Conservation (phyloP, 2,329 filamentous ascomycete species). For the Aspergillus ochraceoroseus region DNA sequence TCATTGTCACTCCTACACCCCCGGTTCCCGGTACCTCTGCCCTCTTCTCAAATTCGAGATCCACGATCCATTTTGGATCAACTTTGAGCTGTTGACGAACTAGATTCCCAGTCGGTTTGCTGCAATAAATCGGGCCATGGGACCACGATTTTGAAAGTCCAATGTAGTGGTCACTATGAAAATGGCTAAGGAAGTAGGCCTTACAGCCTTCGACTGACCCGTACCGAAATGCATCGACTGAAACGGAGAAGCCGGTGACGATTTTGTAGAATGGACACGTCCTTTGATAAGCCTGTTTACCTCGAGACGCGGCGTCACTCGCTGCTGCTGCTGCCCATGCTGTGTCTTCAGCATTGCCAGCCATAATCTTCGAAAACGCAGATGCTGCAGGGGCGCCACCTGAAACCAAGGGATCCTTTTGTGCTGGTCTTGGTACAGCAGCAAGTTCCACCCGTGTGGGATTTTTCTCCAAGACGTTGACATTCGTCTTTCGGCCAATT, state of each 20-base stretch:
- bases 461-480: constrained; percentile 12
- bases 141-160: constrained; percentile 82
- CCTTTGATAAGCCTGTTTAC: constrained; percentile 78
- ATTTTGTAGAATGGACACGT: constrained; percentile 99
- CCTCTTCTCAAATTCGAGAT: constrained; percentile 76
- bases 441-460: constrained; percentile 62
- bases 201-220: constrained; percentile 87
- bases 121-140: constrained; percentile 95
- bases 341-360: constrained; percentile 78
- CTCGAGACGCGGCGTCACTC: constrained; percentile 68
- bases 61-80: constrained; percentile 76
- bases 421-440: constrained; percentile 68
- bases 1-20: constrained; percentile 86
- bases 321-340: constrained; percentile 87
- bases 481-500: constrained; percentile 37
- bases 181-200: constrained; percentile 95
- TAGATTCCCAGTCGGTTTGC: constrained; percentile 82
- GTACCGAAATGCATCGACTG: constrained; percentile 93
- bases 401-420: constrained; percentile 69
- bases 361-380: constrained; percentile 92
- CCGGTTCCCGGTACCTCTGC: constrained; percentile 75
- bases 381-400: constrained; percentile 49
- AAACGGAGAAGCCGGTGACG: constrained; percentile 84
- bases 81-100: constrained; percentile 82
- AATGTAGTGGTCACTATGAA: constrained; percentile 96